Conservation (phyloP, 768 basidiomycete genomes). For the Tulasnella sp. region DNA sequence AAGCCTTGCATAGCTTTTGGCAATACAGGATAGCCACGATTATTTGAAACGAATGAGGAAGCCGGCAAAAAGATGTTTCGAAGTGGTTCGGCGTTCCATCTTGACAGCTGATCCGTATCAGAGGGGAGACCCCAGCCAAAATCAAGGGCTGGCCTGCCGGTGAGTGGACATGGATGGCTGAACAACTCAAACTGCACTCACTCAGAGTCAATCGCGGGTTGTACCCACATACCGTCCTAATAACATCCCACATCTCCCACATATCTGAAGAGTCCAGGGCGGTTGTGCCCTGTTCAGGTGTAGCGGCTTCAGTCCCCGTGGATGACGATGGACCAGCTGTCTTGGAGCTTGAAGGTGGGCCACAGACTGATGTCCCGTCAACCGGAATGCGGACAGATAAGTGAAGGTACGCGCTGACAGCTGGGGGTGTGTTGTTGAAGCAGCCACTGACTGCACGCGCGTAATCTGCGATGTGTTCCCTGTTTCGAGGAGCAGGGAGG, state of each 20-base stretch:
- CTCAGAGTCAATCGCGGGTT: slow-evolving; percentile 60
- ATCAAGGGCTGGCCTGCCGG: slow-evolving; percentile 59
- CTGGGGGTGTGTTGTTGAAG: slow-evolving; percentile 42
- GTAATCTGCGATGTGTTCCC: slow-evolving; percentile 80
- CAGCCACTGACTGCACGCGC: slow-evolving; percentile 80
- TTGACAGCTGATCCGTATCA: slow-evolving; percentile 70
- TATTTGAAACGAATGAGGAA: slow-evolving; percentile 86
- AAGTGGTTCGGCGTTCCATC: slow-evolving; percentile 94
- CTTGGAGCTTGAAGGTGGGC: slow-evolving; percentile 19
- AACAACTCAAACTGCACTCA: slow-evolving; percentile 28
- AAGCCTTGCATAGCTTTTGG: slow-evolving; percentile 89
- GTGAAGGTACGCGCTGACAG: slow-evolving; percentile 47
- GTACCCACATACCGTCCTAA: slow-evolving; percentile 83
- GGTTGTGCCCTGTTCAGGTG: slow-evolving; percentile 26
- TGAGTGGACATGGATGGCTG: neutral
- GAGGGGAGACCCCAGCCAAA: slow-evolving; percentile 47
- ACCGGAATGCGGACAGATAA: slow-evolving; percentile 68
- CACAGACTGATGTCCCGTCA: slow-evolving; percentile 37
- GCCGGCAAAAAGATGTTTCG: slow-evolving; percentile 80
- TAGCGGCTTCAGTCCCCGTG: slow-evolving; percentile 13
- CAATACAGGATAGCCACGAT: slow-evolving; percentile 93
- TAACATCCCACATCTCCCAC: slow-evolving; percentile 99
- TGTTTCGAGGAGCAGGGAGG: slow-evolving; percentile 77
- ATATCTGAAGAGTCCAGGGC: slow-evolving; percentile 57
- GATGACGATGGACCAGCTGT: neutral